Evolutionary conservation across 768 basidiomycete genomes (phyloP).

Genomic region (Boletus fagicola): DNA sequence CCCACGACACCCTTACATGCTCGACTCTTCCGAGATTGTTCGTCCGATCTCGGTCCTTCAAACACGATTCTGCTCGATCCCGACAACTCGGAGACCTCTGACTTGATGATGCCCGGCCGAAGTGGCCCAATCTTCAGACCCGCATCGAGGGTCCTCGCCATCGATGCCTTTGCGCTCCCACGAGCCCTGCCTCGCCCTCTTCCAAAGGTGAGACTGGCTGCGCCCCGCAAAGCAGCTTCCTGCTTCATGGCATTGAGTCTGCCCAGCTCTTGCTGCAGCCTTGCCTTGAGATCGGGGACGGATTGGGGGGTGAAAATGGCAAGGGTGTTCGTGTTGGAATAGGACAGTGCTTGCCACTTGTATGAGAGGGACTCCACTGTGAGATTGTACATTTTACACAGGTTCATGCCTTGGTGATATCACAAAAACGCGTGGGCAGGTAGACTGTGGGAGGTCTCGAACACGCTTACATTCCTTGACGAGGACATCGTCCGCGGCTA

Average conservation of each 20-base stretch:
- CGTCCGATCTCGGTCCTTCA: constrained; percentile 31
- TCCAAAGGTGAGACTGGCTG: constrained; percentile 6
- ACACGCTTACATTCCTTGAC: constrained; percentile 50
- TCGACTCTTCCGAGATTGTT: constrained; percentile 40
- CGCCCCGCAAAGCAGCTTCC: constrained; percentile 27
- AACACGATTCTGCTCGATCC: constrained; percentile 32
- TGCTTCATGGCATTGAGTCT: constrained; percentile 33
- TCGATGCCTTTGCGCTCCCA: background rate
- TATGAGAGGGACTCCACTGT: constrained; percentile 52
- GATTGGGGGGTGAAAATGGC: constrained; percentile 49
- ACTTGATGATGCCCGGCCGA: constrained; percentile 16
- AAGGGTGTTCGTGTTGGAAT: constrained; percentile 29
- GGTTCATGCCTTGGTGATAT: constrained; percentile 47
- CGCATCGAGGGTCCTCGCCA: constrained; percentile 7
- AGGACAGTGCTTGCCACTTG: constrained; percentile 64
- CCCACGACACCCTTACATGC: constrained; percentile 48
- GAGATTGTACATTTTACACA: constrained; percentile 64
- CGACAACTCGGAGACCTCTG: constrained; percentile 17
- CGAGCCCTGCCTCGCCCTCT: constrained; percentile 11
- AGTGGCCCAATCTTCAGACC: constrained; percentile 17
- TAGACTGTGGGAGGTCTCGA: background rate
- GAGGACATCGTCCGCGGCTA: constrained; percentile 42
- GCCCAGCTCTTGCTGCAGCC: constrained; percentile 43
- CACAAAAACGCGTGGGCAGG: constrained; percentile 13
- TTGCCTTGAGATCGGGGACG: constrained; percentile 42